These are phyloP conservation scores for Gynochthodes officinalis DNA, from an alignment of 257 asterid species.

Conservation along the genomic window DNA sequence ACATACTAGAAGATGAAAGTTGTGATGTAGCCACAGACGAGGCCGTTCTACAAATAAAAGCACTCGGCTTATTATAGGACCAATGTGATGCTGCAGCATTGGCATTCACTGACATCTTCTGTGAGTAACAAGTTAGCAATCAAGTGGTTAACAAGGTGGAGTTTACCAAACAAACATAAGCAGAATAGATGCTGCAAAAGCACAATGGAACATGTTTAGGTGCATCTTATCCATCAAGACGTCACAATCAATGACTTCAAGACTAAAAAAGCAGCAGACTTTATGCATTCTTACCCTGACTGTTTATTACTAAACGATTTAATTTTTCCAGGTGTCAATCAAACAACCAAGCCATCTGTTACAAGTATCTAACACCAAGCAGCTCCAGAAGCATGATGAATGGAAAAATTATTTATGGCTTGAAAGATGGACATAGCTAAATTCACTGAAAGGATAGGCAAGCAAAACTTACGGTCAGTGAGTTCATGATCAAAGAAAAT, in stretches of 20 bases:
- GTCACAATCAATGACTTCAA: neutral
- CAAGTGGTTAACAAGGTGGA: neutral
- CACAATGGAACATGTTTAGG: neutral
- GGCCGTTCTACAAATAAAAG: slow-evolving; percentile 42
- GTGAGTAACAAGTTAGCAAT: slow-evolving; percentile 19
- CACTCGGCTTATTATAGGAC: slow-evolving; percentile 29
- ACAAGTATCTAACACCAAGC: neutral
- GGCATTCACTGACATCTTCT: slow-evolving; percentile 41
- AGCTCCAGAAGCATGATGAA: neutral
- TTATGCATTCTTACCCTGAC: neutral
- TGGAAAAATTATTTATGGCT: neutral
- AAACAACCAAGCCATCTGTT: neutral
- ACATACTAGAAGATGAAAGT: slow-evolving; percentile 48
- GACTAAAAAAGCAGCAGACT: neutral
- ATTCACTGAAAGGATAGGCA: neutral
- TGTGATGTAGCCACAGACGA: slow-evolving; percentile 57
- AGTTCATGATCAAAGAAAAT: neutral
- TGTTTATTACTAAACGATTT: neutral
- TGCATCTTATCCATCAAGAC: neutral
- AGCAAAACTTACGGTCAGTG: no score
- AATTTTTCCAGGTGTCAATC: neutral
- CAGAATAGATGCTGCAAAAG: no score
- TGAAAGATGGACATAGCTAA: neutral
- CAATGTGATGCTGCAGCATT: slow-evolving; percentile 34
- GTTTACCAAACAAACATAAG: neutral